phyloP scores from a whole-genome alignment of 2,329 filamentous ascomycete species.

The Orbilia oligospora region DNA sequence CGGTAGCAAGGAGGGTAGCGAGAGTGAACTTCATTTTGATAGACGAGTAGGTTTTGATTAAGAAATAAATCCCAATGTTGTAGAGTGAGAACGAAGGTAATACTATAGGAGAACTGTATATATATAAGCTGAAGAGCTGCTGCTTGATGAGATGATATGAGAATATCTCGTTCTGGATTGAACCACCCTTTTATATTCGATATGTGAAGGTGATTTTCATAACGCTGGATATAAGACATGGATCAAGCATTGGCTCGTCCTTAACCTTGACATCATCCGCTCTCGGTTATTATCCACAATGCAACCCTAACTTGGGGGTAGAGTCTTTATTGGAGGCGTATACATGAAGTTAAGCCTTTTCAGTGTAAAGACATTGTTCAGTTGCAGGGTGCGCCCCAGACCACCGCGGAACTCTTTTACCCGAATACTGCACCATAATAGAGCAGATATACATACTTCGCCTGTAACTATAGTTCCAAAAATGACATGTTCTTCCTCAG shows the following conservation, averaged over 20 bases:
- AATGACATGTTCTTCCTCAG: conserved; percentile 7
- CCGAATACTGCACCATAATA: conserved; percentile 12
- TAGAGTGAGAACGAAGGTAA: conserved; percentile 20
- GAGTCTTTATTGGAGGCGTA: background rate
- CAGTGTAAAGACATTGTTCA: conserved; percentile 17
- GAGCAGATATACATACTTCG: background rate
- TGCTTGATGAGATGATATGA: conserved; percentile 40
- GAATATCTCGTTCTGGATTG: conserved; percentile 7
- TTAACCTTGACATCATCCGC: conserved; percentile 49
- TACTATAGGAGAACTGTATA: background rate
- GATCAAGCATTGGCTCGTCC: conserved; percentile 1
- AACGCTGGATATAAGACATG: conserved; percentile 20
- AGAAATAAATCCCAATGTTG: conserved; percentile 16
- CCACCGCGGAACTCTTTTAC: conserved; percentile 15
- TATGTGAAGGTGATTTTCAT: conserved; percentile 25
- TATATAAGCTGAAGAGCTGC: conserved; percentile 17
- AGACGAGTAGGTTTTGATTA: conserved; percentile 9
- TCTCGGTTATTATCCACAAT: conserved; percentile 35
- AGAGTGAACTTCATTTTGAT: conserved; percentile 57
- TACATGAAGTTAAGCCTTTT: background rate
- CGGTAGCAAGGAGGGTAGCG: conserved; percentile 51
- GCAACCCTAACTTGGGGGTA: conserved; percentile 44
- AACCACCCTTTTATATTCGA: conserved; percentile 50
- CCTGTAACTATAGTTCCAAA: background rate
- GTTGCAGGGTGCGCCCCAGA: conserved; percentile 24